Base-by-base conservation (phyloP, 2,329 filamentous ascomycete species). In the Trichoderma koningii region DNA sequence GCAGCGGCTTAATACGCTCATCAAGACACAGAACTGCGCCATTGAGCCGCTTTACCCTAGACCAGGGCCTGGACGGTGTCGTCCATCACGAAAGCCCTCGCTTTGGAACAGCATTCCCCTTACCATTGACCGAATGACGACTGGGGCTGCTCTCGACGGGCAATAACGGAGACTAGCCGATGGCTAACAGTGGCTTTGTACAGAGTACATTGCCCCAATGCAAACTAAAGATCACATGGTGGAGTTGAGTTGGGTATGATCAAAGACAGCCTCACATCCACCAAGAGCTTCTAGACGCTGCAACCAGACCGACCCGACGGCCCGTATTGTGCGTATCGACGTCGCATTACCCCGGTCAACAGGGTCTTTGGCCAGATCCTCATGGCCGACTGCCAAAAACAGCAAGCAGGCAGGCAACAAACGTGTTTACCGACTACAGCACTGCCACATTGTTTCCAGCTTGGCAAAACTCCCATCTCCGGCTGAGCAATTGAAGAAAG, bases 41-140 rank as follows among this genome's bases (percentile, higher is more conserved):
- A 63, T 63, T 23, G 19, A 63, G 59, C 59, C 59, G 59, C 44
- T 14, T 55, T 63, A 63, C 50, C 59, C 59, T 63, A 45, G 59
- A 55, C 38, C 59, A 53, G 48, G 59, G 59, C 41, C 50, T 47
- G n/a, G 50, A 63, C 7, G 6, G 19, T 15, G 41, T 52, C 47
- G 23, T 21, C 48, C 17, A 28, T 52, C 48, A 34, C 12, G 10
- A 26, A 61, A 61, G 48, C 57, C 57, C 57, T 61, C 57, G 42
- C 57, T 61, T 61, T 61, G 51, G n/a, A 17, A 21, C 44, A 45
- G 34, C 2, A 14, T 30, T 30, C 30, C 34, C 34, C 57, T 38
- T 45, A 6, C 48, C 38, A n/a, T 28, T 42, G 45, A 50, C 56
- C 21, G 30, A 60, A 23, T 57, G 44, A 38, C 53, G 41, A 44